Base-by-base conservation (phyloP, 2,329 filamentous ascomycete species). In the Colletotrichum incanum region DNA sequence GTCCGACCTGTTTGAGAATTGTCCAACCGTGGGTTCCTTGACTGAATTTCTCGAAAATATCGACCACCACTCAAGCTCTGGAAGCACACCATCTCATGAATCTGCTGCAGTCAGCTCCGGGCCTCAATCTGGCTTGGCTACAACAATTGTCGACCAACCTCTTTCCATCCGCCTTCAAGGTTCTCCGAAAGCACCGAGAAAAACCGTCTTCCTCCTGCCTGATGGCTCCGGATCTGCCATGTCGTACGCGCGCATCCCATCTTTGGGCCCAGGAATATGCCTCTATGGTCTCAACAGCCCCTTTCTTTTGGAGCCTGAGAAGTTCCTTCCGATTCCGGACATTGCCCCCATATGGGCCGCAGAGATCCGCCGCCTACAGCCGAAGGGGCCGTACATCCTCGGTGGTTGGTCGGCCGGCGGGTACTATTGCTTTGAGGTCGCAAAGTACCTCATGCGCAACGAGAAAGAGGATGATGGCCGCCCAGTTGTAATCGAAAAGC, bases 271-370 rank as follows among this genome's bases (percentile, higher is more conserved):
- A 3, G 16, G 28, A 18, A 18, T 55, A 5, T 34, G 28, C 28
- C 52, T 55, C 3, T 55, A 55, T 14, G 31, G 52, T 20, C 52
- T 55, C 7, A 55, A 55, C 31, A 55, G 52, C 20, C 52, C 52
- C n/a, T 37, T 34, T 28, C 52, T 55, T 2, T 34, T 12, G 0
- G 9, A 34, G 2, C 28, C 28, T 8, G 9, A 18, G 7, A 20
- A 12, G 2, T 34, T 34, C 9, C 26, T n/a, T 7, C 26, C 28
- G 2, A 55, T 55, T 20, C 52, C 52, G 8, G 52, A 34, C 5
- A 34, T 55, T n/a, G 31, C 52, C 12, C 52, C 28, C 1, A 34
- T 55, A 11, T 55, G 31, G 52, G 28, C 52, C 5, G 52, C 26
- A n/a, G 52, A 34, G 14, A 37, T 55, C 8, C 28, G 16, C 8